Evolutionary conservation across 495 filamentous ascomycete species (phyloP).

Genomic region (Lepidopterella palustris): DNA sequence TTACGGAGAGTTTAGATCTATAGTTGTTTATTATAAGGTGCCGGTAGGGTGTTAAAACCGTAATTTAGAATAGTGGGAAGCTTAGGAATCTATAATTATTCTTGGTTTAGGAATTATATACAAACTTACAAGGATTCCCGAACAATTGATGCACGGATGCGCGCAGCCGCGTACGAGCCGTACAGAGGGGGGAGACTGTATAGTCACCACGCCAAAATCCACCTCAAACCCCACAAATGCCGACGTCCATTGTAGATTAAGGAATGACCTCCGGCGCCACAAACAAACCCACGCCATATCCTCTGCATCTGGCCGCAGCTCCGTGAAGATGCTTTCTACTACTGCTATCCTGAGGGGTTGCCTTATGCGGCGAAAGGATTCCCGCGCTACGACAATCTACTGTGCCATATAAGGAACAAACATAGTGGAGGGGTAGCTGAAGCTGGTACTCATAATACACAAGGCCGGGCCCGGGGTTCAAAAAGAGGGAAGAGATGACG

Average conservation of each 20-base stretch:
- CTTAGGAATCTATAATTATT: no score
- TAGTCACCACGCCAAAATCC: background rate
- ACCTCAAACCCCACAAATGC: background rate
- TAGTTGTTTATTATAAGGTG: no score
- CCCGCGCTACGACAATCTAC: slow-evolving; percentile 1
- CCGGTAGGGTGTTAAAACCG: no score
- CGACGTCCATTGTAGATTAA: background rate
- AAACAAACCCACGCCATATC: background rate
- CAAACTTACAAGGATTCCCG: no score
- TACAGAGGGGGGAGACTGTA: no score
- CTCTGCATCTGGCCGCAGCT: background rate
- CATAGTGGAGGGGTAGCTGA: background rate
- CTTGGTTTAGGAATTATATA: no score
- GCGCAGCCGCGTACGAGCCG: no score
- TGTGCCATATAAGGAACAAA: slow-evolving; percentile 6
- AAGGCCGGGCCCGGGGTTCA: background rate
- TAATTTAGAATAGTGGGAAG: no score
- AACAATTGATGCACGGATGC: no score
- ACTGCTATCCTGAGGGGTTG: background rate
- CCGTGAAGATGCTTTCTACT: background rate
- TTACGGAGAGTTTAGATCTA: no score
- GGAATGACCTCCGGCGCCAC: slow-evolving; percentile 5
- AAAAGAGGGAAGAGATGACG: background rate
- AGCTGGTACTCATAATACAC: background rate
- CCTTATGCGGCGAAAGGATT: slow-evolving; percentile 4